Percentiles rank a stretch among this genome's conserved stretches.
Conservation (phyloP, 2,329 filamentous ascomycete genomes). For the Monilinia fructigena region DNA sequence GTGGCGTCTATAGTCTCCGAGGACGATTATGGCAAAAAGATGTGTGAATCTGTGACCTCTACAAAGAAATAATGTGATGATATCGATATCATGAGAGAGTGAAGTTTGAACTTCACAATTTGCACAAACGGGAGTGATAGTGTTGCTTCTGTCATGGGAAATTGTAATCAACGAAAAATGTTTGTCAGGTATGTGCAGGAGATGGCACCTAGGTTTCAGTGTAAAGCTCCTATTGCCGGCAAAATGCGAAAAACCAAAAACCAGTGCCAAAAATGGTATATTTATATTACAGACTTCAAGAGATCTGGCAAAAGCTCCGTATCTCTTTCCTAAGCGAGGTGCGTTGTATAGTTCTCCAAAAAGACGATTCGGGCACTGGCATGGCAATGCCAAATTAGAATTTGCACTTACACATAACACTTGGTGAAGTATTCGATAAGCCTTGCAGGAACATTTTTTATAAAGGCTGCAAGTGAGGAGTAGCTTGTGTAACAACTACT, state of each 20-base stretch:
- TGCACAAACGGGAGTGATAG: not conserved
- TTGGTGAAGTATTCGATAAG: not conserved
- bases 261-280: too few species aligned
- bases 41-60: not conserved
- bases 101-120: not conserved
- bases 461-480: not conserved
- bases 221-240: not conserved
- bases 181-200: not conserved
- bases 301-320: too few species aligned
- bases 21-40: not conserved
- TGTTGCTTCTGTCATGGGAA: not conserved
- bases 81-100: not conserved
- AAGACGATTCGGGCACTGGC: not conserved
- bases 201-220: not conserved
- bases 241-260: not conserved
- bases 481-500: not conserved
- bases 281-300: not conserved
- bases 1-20: not conserved
- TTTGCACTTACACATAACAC: not conserved
- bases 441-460: not conserved
- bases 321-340: not conserved
- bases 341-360: not conserved
- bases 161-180: not conserved
- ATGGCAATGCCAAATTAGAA: not conserved
- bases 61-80: not conserved